Conservation (phyloP, 75 land plant species). For the Cryptomeria japonica region DNA sequence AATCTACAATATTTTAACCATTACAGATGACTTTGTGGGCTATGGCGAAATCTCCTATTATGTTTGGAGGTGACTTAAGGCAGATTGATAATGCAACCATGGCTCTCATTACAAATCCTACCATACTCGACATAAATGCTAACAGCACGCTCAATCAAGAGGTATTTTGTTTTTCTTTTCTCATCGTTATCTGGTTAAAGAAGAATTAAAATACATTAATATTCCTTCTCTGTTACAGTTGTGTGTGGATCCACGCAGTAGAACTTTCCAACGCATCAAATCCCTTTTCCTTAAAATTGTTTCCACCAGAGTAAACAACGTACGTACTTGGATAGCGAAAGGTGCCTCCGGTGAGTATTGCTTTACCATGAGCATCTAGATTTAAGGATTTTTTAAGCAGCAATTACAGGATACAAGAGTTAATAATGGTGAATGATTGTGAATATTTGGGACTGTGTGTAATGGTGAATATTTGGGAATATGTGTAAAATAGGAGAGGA, state of each 20-base stretch:
- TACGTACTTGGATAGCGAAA: neutral
- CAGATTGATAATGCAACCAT: constrained; percentile 59
- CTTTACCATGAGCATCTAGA: too few species aligned
- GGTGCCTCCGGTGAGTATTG: neutral
- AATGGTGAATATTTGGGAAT: too few species aligned
- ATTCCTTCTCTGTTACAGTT: neutral
- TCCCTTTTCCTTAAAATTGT: neutral
- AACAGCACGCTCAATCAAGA: constrained; percentile 72
- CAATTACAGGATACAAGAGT: too few species aligned
- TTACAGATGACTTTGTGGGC: constrained; percentile 90
- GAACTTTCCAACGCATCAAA: neutral
- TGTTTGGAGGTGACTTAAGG: constrained; percentile 93
- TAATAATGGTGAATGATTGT: too few species aligned
- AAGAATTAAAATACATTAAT: neutral
- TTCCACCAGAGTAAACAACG: neutral
- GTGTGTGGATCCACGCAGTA: neutral
- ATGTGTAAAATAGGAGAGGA: too few species aligned
- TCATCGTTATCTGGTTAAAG: neutral
- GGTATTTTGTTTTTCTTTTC: constrained; percentile 22
- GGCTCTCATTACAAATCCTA: constrained; percentile 67
- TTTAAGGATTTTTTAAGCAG: too few species aligned
- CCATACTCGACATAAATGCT: constrained; percentile 68
- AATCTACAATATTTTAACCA: too few species aligned
- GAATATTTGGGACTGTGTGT: too few species aligned
- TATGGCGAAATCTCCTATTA: constrained; percentile 86